Evolutionary conservation across 2,329 filamentous ascomycete genomes (phyloP).

Genomic region (Phialophora verrucosa): DNA sequence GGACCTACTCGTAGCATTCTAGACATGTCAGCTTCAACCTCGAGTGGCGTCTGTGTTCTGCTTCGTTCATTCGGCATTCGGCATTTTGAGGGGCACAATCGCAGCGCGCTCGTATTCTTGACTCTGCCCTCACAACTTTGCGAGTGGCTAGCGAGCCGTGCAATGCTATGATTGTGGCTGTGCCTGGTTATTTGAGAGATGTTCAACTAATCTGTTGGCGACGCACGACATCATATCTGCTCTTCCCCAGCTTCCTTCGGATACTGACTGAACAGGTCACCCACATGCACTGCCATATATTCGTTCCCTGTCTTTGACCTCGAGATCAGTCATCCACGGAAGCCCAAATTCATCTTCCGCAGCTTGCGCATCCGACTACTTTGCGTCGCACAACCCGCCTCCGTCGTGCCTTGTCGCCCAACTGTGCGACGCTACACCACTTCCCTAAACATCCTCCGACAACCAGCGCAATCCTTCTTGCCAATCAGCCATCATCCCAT

Average conservation of each 20-base stretch:
- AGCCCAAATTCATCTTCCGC: not conserved
- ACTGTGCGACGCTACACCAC: constrained; percentile 22
- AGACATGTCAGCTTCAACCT: not conserved
- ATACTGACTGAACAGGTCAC: not conserved
- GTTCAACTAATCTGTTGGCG: constrained; percentile 1
- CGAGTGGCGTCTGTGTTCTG: not conserved
- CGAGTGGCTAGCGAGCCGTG: not conserved
- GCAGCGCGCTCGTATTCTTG: not conserved
- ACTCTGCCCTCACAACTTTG: not conserved
- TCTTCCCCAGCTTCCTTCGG: not conserved
- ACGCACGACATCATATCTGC: constrained; percentile 4
- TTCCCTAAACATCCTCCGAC: constrained; percentile 13
- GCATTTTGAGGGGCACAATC: not conserved
- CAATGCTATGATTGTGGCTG: constrained; percentile 1
- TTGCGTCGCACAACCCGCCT: constrained; percentile 14
- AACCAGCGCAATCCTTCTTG: constrained; percentile 1
- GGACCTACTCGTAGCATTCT: not conserved
- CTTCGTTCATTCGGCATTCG: not conserved
- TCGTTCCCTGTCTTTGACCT: not conserved
- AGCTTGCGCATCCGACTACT: constrained; percentile 7
- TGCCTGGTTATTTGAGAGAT: not conserved
- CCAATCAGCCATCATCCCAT: not conserved
- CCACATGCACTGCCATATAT: not conserved
- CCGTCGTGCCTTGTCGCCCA: constrained; percentile 1
- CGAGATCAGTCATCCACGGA: not conserved